Conservation (phyloP, 2,329 filamentous ascomycete species). For the Colletotrichum sp. region DNA sequence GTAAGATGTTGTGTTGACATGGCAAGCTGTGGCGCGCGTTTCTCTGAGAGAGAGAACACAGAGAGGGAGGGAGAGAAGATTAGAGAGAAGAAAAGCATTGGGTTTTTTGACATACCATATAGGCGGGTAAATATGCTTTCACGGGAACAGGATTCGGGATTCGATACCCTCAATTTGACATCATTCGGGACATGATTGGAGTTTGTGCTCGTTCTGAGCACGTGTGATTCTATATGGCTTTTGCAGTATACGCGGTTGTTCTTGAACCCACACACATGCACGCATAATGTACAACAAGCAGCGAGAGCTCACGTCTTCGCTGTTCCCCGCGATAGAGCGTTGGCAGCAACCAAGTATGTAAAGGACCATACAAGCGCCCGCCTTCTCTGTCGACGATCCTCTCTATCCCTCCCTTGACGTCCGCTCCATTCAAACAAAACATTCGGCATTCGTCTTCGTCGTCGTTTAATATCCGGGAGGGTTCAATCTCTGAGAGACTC, state of each 20-base stretch:
- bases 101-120: not conserved
- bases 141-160: conserved; percentile 8
- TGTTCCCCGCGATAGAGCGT: not conserved
- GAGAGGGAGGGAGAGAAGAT: conserved; percentile 23
- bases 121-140: not conserved
- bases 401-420: not conserved
- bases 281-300: conserved; percentile 12
- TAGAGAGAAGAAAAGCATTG: not conserved
- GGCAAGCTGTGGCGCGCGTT: not conserved
- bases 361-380: not conserved
- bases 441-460: not conserved
- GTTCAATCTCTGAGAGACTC: conserved; percentile 91
- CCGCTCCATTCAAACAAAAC: not conserved
- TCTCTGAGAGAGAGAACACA: not conserved
- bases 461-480: conserved; percentile 82
- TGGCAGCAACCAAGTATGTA: not conserved
- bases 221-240: not conserved
- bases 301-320: not conserved
- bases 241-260: not conserved
- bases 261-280: not conserved
- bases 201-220: not conserved
- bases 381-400: not conserved
- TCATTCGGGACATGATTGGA: not conserved
- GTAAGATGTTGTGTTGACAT: conserved; percentile 29
- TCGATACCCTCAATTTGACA: conserved; percentile 20